Base-by-base conservation (phyloP, 495 filamentous ascomycete species). In the Amphirosellinia nigrospora region DNA sequence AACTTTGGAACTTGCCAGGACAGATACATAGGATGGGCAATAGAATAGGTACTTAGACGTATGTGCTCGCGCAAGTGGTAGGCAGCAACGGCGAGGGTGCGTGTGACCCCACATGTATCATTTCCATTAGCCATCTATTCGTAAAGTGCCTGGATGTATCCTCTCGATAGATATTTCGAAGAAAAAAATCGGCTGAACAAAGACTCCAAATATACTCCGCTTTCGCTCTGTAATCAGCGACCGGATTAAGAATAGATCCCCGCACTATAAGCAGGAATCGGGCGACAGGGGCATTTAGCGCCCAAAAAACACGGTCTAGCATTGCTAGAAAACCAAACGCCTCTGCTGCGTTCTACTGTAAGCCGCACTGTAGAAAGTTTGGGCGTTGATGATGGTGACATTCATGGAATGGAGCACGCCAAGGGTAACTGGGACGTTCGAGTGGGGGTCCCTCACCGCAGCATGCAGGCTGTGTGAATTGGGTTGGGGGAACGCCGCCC, bases 331-430 rank as follows among this genome's bases (percentile, higher is more conserved):
- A 41, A 34, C 21, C 61, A 38, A 64, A 50, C 61, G 45, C 41
- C 43, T 50, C 28, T 30, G 13, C 50, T 1, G 19, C 50, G 23
- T 64, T 50, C 61, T 19, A 26, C 28, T 64, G 45, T 26, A 36
- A 36, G 9, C 19, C 30, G 28, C 61, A 45, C 61, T 64, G 45
- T 50, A 36, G 39, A 32, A 50, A 48, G 19, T 19, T 8, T 4
- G 39, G 23, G 28, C 16, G 61, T 36, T 38, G 43, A 9, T 32
- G 15, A 32, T 61, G 23, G 66, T 50, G 66, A 43, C 55, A 68
- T 68, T 41, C 45, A 53, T 60, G 11, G 43, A 68, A 60, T 60
- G 43, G 52, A 68, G 66, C 66, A 61, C 66, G 64, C 32, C 21
- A 55, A 50, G n/a, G 30, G 19, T 34, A 52, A 50, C 52, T 26